Evolutionary conservation across 2,329 filamentous ascomycete genomes (phyloP), one percentile per base, ranked within the genome.

Genomic region (Arthroderma uncinatum): DNA sequence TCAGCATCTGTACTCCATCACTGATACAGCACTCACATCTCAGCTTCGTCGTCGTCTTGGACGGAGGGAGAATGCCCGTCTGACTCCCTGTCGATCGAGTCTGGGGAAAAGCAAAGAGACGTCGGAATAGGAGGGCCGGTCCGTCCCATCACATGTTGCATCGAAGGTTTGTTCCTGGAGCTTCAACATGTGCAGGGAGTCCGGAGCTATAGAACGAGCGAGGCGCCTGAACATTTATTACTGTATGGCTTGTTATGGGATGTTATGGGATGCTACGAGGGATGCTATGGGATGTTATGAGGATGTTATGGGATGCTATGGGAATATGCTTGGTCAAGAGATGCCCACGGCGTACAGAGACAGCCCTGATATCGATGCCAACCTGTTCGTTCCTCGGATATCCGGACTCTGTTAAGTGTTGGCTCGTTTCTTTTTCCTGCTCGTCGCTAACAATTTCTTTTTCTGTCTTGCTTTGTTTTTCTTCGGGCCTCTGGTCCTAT

Each of bases 401-500:
- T 50, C 47, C 47, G 47, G 25, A 6, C 25, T 28, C 19, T 47
- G 40, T 10, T 47, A 12, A 9, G 4, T 47, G 40, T 25, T 9
- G 2, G 21, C 21, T 33, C 8, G 33, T 53, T 54, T 54, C 28
- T 54, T 33, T 40, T 30, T 54, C 36, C 16, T 19, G 21, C 23
- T 47, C 16, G 8, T n/a, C 40, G n/a, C 8, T 44, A 23, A 30
- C 34, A 36, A 48, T 47, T 44, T 52, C 55, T 42, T 36, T 55
- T 54, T 23, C 12, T 57, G 4, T 25, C 3, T 53, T n/a, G 47
- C n/a, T 57, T 44, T 39, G 30, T 34, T 36, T 34, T 23, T 36
- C 9, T 37, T 50, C 47, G 47, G 47, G 23, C 47, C n/a, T 50
- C 14, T n/a, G 9, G n/a, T 50, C 47, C 47, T 50, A 50, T 50